Evolutionary conservation across 2,329 filamentous ascomycete species (phyloP), one percentile per base, ranked within the genome.

Genomic region (Monilinia laxa): DNA sequence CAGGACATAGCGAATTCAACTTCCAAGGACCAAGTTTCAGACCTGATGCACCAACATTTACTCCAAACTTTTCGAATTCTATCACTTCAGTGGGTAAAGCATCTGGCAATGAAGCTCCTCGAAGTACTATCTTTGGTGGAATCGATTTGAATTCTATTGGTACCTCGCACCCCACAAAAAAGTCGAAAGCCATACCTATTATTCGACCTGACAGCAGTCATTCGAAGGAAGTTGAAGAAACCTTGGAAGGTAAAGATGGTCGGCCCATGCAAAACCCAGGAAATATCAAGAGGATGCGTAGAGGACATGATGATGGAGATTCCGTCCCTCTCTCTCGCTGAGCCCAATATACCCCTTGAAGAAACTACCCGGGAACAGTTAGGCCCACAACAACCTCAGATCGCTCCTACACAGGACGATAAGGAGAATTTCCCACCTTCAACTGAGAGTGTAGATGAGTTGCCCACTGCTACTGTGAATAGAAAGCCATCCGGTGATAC

Each of bases 111-210:
- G 83, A 84, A 54, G 70, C 54, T 5, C 68, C 66, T 20, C 62
- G 60, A 25, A 79, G 79, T 69, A 83, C 85, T 63, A 91, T 93
- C 72, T 92, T 93, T 75, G 84, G 87, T 59, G 88, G 87, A 53
- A 89, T 93, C 71, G 85, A 87, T 69, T 79, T 90, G 42, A 85
- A 82, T 65, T 77, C 83, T 42, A 82, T 84, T 18, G 87, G 91
- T 28, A 83, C 87, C 60, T 79, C 86, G 38, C 90, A 90, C 73
- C 84, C 88, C 9, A 77, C 79, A 0, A 92, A 90, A 78, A 87
- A 87, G 72, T 91, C 89, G 5, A 97, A 95, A 79, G 92, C 92
- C 12, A 85, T 97, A 65, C 90, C 93, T 0, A 96, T 97, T 69
- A 79, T 94, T 12, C 83, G 83, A 51, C 90, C 91, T 1, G 82